phyloP scores from a whole-genome alignment of 208 protist species.

The Leishmania gerbilli region DNA sequence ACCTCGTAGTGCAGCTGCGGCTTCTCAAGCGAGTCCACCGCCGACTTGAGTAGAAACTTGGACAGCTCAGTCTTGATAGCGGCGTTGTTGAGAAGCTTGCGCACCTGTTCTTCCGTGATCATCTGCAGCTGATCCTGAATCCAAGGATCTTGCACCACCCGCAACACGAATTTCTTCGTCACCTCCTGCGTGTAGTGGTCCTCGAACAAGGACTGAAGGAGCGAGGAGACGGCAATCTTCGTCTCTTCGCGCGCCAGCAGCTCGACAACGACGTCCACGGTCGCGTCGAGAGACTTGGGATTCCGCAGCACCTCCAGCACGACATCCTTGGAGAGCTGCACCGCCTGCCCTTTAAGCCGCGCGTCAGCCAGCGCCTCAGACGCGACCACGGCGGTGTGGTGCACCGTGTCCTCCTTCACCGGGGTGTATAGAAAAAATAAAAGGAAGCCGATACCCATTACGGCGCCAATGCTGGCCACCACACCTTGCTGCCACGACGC shows the following conservation, averaged over 20 bases:
- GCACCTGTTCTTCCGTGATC: constrained; percentile 78
- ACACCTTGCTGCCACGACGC: constrained; percentile 89
- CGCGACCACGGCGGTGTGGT: constrained; percentile 87
- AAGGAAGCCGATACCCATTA: constrained; percentile 85
- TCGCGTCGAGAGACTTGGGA: constrained; percentile 62
- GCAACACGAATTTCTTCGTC: constrained; percentile 91
- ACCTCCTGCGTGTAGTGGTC: constrained; percentile 92
- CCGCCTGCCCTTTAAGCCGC: constrained; percentile 63
- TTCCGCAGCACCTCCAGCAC: constrained; percentile 77
- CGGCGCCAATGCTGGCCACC: constrained; percentile 81
- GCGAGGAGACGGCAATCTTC: constrained; percentile 77
- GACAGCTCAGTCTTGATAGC: constrained; percentile 62
- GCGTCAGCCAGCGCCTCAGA: constrained; percentile 80
- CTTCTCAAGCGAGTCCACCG: constrained; percentile 48
- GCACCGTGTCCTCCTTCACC: constrained; percentile 89
- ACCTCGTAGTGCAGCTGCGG: constrained; percentile 66
- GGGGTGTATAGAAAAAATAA: constrained; percentile 81
- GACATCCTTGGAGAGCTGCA: constrained; percentile 83
- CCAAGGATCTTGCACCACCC: constrained; percentile 81
- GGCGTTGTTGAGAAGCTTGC: constrained; percentile 56
- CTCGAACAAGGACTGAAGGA: constrained; percentile 85
- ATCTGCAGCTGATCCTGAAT: constrained; percentile 81
- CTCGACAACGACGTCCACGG: constrained; percentile 58
- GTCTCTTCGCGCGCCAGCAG: constrained; percentile 78
- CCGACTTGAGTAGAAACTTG: constrained; percentile 58